Evolutionary conservation across 2,329 filamentous ascomycete species (phyloP).

Genomic region (Cercospora sp.): DNA sequence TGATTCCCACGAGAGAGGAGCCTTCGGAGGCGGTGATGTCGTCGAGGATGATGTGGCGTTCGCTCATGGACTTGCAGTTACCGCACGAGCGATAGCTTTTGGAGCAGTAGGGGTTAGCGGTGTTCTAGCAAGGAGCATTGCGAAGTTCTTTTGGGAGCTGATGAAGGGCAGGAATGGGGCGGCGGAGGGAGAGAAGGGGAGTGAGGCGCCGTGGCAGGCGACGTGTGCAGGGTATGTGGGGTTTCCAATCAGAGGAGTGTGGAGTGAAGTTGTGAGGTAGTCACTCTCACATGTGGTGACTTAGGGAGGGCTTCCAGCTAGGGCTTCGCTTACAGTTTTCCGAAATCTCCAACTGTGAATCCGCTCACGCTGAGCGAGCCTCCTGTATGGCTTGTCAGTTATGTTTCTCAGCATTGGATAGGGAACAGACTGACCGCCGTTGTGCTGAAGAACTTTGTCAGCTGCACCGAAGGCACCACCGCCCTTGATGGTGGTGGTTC

Average conservation of each 20-base stretch:
- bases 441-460: conserved; percentile 16
- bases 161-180: too few species aligned
- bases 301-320: too few species aligned
- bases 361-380: conserved; percentile 25
- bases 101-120: too few species aligned
- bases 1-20: conserved; percentile 51
- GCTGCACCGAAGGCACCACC: conserved; percentile 40
- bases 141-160: too few species aligned
- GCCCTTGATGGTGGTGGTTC: conserved; percentile 34
- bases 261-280: too few species aligned
- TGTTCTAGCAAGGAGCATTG: too few species aligned
- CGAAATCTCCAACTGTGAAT: conserved; percentile 38
- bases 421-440: background rate
- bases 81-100: too few species aligned
- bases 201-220: too few species aligned
- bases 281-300: too few species aligned
- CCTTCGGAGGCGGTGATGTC: conserved; percentile 48
- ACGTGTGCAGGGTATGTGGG: too few species aligned
- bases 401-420: background rate
- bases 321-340: conserved; percentile 45
- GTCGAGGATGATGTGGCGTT: conserved; percentile 49
- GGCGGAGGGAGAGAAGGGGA: too few species aligned
- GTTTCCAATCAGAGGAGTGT: too few species aligned
- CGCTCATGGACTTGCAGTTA: conserved; percentile 42
- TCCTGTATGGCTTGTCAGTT: conserved; percentile 42